Conservation (phyloP, 1,284 basidiomycete genomes). For the Agroathelia rolfsii region DNA sequence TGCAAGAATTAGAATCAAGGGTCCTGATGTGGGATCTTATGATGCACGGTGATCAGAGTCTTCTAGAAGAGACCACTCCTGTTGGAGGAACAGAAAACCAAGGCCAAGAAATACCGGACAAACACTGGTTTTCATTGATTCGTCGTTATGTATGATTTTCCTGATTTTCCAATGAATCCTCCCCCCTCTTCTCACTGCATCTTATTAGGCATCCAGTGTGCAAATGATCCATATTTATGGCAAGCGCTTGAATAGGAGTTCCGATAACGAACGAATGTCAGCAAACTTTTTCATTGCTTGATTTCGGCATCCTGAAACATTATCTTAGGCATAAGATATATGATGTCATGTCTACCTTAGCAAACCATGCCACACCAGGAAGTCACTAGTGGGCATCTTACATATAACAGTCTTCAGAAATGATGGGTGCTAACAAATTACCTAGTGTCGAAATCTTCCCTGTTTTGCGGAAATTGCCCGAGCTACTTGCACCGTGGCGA, state of each 20-base stretch:
- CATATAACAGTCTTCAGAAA: not conserved
- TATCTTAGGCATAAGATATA: constrained; percentile 16
- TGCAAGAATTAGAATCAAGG: constrained; percentile 18
- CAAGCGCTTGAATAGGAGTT: constrained; percentile 15
- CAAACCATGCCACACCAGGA: constrained; percentile 16
- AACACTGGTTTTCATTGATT: constrained; percentile 20
- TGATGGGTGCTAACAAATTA: not conserved
- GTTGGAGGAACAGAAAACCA: constrained; percentile 10
- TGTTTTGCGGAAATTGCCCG: constrained; percentile 19
- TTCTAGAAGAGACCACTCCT: constrained; percentile 9
- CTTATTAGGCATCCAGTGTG: constrained; percentile 15
- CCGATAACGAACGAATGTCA: constrained; percentile 13
- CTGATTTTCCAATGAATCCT: too few relatives aligned
- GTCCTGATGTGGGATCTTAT: constrained; percentile 17
- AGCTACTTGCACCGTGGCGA: constrained; percentile 19
- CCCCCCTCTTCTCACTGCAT: not conserved
- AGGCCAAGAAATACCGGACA: constrained; percentile 17
- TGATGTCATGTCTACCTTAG: constrained; percentile 17
- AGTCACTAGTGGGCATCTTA: constrained; percentile 14
- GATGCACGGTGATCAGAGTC: constrained; percentile 11
- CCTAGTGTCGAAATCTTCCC: constrained; percentile 21
- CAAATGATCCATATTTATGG: constrained; percentile 17
- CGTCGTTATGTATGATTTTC: constrained; percentile 17
- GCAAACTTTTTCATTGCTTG: not conserved
- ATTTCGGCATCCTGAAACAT: not conserved